Evolutionary conservation across 768 basidiomycete species (phyloP), one percentile per base, ranked within the genome.

Genomic region (Phlegmacium glaucopus): DNA sequence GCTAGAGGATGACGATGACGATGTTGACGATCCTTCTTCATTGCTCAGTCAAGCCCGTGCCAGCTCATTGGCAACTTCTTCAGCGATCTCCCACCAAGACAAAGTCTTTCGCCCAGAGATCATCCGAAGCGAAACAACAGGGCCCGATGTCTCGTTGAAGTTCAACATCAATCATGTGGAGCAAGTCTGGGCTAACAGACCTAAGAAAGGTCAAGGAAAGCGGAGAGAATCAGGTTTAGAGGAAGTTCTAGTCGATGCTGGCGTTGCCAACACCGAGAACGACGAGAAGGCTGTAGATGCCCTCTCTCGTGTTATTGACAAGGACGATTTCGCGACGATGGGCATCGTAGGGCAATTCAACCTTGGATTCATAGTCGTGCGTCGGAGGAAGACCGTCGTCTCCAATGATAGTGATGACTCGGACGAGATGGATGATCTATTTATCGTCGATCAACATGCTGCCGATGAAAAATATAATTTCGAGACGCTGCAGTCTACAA

Each of bases 401-500:
- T 12, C 18, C 10, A 45, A 16, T n/a, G 30, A 9, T 32, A 39
- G 18, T 26, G 46, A n/a, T 8, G 59, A 48, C 22, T 62, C 40
- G 32, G 32, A 40, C 10, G 49, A 32, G 10, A 72, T 82, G 68
- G 94, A 98, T 60, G 95, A 99, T 58, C 71, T 99, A 35, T 98
- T 97, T 68, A 93, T 99, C 52, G 79, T 98, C 13, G 95, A 98
- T 58, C 95, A 98, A 61, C 95, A 98, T 65, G 95, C 95, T 4
- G 85, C 91, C 5, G 96, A 99, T 65, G 96, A 98, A 67, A 98
- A 98, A 70, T 97, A 90, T 68, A 98, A 98, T 62, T 98, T 98
- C 61, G 96, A 98, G 72, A 88, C 80, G 1, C 68, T 98, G 48
- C 95, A 98, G 64, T 76, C 80, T 54, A 92, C 84, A n/a, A 97